Evolutionary conservation across 495 filamentous ascomycete genomes (phyloP).

Genomic region (Hapsidospora chrysogenum): DNA sequence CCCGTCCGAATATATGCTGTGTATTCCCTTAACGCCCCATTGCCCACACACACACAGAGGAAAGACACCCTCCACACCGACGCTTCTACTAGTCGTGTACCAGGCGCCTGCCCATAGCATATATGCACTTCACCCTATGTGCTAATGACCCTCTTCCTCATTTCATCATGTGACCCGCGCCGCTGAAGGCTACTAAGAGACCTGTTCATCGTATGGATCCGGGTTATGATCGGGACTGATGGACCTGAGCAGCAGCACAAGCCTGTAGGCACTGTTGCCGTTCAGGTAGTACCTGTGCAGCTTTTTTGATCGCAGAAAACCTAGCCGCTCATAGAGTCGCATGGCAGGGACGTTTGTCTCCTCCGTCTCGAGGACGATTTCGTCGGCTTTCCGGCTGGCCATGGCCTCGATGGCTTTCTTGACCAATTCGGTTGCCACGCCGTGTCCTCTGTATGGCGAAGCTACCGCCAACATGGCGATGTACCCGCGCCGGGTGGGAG

Average conservation of each 20-base stretch:
- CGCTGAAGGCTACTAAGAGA: background rate
- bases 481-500: slow-evolving; percentile 76
- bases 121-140: too few relatives aligned
- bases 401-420: slow-evolving; percentile 86
- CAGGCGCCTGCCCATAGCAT: too few relatives aligned
- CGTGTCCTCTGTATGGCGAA: slow-evolving; percentile 58
- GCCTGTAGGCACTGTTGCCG: slow-evolving; percentile 81
- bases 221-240: slow-evolving; percentile 14
- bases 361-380: slow-evolving; percentile 94
- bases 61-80: too few relatives aligned
- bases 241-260: slow-evolving; percentile 65
- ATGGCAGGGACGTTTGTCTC: slow-evolving; percentile 85
- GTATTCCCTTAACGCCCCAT: too few relatives aligned
- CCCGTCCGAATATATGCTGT: too few relatives aligned
- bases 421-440: slow-evolving; percentile 86
- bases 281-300: slow-evolving; percentile 95
- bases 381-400: slow-evolving; percentile 68
- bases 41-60: too few relatives aligned
- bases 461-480: slow-evolving; percentile 95
- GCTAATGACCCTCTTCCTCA: too few relatives aligned
- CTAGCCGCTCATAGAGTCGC: slow-evolving; percentile 82
- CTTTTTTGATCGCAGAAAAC: slow-evolving; percentile 84
- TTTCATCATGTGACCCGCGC: too few relatives aligned
- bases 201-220: slow-evolving; percentile 9
- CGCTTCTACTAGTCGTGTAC: too few relatives aligned